These are phyloP conservation scores for Boletus sp. DNA, from an alignment of 1,284 basidiomycete genomes.

Conservation along the genomic window DNA sequence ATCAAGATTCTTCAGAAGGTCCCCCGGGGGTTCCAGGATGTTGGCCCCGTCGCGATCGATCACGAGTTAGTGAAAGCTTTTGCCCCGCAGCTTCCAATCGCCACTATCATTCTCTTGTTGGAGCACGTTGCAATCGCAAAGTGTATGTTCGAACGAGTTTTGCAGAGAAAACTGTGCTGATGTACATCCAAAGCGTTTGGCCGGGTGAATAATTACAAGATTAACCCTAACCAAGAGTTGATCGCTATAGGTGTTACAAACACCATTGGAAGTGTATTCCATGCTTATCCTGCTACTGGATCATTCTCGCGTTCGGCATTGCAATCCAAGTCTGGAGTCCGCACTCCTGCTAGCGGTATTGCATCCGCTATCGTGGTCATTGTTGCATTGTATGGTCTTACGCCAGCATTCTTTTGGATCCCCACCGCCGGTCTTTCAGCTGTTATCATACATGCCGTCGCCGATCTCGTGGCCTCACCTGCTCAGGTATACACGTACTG, in stretches of 20 bases:
- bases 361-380: slow-evolving; percentile 86
- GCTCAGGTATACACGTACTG: slow-evolving; percentile 89
- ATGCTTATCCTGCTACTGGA: slow-evolving; percentile 94
- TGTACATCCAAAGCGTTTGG: slow-evolving; percentile 70
- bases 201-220: slow-evolving; percentile 94
- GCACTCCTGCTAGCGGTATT: slow-evolving; percentile 90
- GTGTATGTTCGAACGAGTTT: slow-evolving; percentile 42
- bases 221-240: slow-evolving; percentile 95
- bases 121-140: slow-evolving; percentile 97
- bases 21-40: slow-evolving; percentile 77
- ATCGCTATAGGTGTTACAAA: slow-evolving; percentile 98
- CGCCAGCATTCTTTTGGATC: slow-evolving; percentile 87
- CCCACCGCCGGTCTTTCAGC: slow-evolving; percentile 79
- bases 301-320: slow-evolving; percentile 97
- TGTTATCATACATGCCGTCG: slow-evolving; percentile 94
- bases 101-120: slow-evolving; percentile 90
- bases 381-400: slow-evolving; percentile 91
- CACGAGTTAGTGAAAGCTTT: slow-evolving; percentile 63
- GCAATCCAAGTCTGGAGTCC: slow-evolving; percentile 94
- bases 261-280: slow-evolving; percentile 80
- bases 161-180: slow-evolving; percentile 11
- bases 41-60: slow-evolving; percentile 72
- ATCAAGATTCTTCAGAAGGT: slow-evolving; percentile 86
- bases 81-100: slow-evolving; percentile 79
- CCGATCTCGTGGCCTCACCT: slow-evolving; percentile 87